Base-by-base conservation (phyloP, 2,329 filamentous ascomycete genomes). In the Fusarium zealandicum region DNA sequence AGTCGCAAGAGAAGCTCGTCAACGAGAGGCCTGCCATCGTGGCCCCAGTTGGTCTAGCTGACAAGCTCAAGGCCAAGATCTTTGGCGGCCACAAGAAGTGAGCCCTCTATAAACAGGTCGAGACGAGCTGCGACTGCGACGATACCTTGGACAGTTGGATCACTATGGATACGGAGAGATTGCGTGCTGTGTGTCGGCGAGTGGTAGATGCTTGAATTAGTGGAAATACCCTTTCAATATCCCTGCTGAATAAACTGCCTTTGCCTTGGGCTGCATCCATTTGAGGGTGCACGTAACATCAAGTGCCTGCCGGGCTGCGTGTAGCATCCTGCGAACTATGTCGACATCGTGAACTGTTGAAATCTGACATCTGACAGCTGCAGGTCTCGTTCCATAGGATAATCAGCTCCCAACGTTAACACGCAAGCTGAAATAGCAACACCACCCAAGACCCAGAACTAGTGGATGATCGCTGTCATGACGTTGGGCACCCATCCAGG, bases 51-150 rank as follows among this genome's bases (percentile, higher is more conserved):
- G 74, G 82, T 27, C 66, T 85, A 51, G 82, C 82, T 14, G 82
- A 85, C 66, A 83, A 80, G 75, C 72, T 85, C 61, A 85, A 85
- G 78, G 55, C 72, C 59, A 85, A 83, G 78, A 69, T 85, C 36
- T 74, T 83, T 50, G 75, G 77, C 14, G 67, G 70, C 1, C 77
- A 81, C 60, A 82, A 81, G 73, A 82, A 82, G 58, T 74, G 61
- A 61, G 27, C 14, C 17, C 10, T 37, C 22, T 10, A 18, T 37
- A 12, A n/a, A n/a, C n/a, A 20, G 43, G 36, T 6, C 11, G 14
- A 28, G 54, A 27, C 10, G 25, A 43, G 43, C 28, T 39, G 37
- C 31, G 47, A 36, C 28, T 16, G 48, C 28, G 37, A 42, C 13
- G 20, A 46, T 28, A 36, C 7, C 20, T 7, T 22, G 7, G 20